A percentile compares a stretch with the other conserved stretches of the same genome.
Evolutionary conservation across 257 asterid species (phyloP).

Genomic region (Cruciata laevipes): DNA sequence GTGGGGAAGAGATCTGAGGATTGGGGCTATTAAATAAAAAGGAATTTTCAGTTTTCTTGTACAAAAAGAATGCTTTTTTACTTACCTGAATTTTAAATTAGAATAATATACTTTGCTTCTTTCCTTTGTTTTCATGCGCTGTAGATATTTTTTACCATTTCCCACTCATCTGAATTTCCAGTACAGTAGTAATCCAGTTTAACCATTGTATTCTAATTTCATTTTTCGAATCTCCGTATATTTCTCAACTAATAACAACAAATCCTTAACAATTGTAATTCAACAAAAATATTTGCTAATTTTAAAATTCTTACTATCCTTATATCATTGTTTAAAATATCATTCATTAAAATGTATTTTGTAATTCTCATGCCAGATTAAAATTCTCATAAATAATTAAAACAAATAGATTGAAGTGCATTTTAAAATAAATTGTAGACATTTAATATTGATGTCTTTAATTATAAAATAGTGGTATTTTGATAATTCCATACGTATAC

Average conservation of each 20-base stretch:
- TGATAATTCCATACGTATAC: too few species aligned
- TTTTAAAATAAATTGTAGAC: not conserved
- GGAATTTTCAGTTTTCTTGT: slow-evolving; percentile 36
- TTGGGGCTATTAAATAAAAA: slow-evolving; percentile 8
- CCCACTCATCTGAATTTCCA: too few species aligned
- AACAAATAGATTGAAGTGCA: too few species aligned
- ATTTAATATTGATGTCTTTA: too few species aligned
- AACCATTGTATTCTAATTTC: not conserved
- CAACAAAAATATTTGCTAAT: too few species aligned
- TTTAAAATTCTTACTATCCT: too few species aligned
- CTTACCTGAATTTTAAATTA: not conserved
- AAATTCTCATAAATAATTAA: too few species aligned
- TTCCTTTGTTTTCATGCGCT: not conserved
- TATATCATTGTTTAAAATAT: too few species aligned
- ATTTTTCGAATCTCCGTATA: not conserved
- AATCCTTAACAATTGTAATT: too few species aligned
- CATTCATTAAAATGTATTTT: too few species aligned
- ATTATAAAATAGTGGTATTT: not conserved
- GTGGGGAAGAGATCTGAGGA: slow-evolving; percentile 24
- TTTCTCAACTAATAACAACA: not conserved
- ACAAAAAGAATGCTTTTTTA: slow-evolving; percentile 34
- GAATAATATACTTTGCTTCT: slow-evolving; percentile 1
- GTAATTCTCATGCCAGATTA: too few species aligned
- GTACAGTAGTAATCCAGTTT: too few species aligned
- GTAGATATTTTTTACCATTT: not conserved